Evolutionary conservation across 441 rosid genomes (phyloP), one percentile per base, ranked within the genome.

Genomic region (Dalechampia spathulata): DNA sequence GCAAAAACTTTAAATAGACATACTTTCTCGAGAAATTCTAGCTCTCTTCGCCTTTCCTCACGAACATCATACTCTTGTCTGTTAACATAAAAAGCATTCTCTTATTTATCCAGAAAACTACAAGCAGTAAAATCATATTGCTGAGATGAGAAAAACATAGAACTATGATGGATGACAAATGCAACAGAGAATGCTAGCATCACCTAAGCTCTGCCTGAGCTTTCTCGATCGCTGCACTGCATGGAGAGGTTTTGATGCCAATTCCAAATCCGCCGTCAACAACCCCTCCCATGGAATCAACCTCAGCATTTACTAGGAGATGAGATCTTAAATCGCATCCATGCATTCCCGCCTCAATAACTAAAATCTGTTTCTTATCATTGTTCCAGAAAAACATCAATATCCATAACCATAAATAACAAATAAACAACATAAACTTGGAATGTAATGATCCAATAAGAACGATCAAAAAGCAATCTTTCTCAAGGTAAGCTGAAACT

Each of bases 201-300:
- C 67, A 95, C 99, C 98, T 90, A 52, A 95, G 93, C 71, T 86
- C 91, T 39, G 86, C 82, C 72, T 91, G 98, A 79, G 97, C 98
- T 80, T 82, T 91, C 72, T 88, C 99, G 68, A 95, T 83, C 60
- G 96, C 96, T 51, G 80, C 85, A 75, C 77, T 85, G 60, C 72
- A 78, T 9, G 91, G 98, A 79, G 99, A 91, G 79, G 93, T 77
- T 80, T 86, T 88, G 71, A 86, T 74, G 60, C 88, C 93, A 75
- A 78, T 73, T 75, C 92, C 96, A 74, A 78, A 90, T 79, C 97
- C 91, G 42, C 95, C 78, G 60, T 95, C 96, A 58, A 86, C 81
- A 82, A 86, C 85, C 81, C 98, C 99, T 70, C 98, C 98, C 99
- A 95, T 95, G 79, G 95, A 95, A 82, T 88, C 98, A 79, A 83